Evolutionary conservation across 2,329 filamentous ascomycete genomes (phyloP), one percentile per base, ranked within the genome.

Genomic region (Xylaria sp.): DNA sequence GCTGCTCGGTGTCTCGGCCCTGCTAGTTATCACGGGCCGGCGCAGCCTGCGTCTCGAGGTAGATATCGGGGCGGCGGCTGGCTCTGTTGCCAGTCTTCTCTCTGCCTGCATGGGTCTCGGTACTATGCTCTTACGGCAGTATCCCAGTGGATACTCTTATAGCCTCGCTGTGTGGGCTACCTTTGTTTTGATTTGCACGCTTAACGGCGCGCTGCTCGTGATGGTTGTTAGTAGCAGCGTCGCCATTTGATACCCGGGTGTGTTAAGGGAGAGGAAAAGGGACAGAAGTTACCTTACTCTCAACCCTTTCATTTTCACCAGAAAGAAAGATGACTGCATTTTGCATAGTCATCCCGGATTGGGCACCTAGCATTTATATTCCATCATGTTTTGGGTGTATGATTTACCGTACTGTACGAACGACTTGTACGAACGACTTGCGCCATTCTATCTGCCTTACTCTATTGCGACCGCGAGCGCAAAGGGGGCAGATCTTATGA

Each of bases 31-130:
- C 11, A 90, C 90, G 0, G 89, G 89, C 7, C 80, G 83, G 52
- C 86, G 85, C 69, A 88, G 83, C 71, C 79, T 88, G 65, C 79
- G 82, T 3, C 79, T 85, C n/a, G 85, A 90, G 71, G 90, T 93
- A 2, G 88, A 92, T 67, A 83, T 83, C 0, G 89, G 86, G 7
- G 87, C 90, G 1, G 79, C 89, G 1, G 78, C 90, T 47, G 89
- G 88, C 8, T 85, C 88, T 13, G 79, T 89, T 37, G 78, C 83
- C 35, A 89, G 86, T 63, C 71, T 92, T 47, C 79, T 85, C 61
- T 85, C 85, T 67, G 84, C 83, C 0, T 83, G 85, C 52, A 76
- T 81, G 10, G 88, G 80, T 0, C 76, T 90, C 5, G 83, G 81
- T 39, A 79, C 82, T 70, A 80, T 83, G 63, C 70, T 87, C 10